phyloP scores from a whole-genome alignment of 208 protist genomes.

The Trypanosoma scelopori region DNA sequence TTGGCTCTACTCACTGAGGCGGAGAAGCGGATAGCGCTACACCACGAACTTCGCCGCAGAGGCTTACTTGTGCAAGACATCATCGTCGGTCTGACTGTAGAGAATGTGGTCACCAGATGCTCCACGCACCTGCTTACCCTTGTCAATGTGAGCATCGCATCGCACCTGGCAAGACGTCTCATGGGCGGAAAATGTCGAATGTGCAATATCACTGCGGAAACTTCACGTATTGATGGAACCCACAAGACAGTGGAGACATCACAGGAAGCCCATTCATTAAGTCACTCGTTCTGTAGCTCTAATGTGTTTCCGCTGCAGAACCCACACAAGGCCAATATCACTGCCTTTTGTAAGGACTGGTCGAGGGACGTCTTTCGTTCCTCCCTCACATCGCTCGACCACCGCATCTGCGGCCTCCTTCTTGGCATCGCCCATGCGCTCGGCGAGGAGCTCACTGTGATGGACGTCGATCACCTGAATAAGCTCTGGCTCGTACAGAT shows the following conservation, averaged over 20 bases:
- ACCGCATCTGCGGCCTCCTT: conserved; percentile 50
- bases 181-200: conserved; percentile 40
- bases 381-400: conserved; percentile 51
- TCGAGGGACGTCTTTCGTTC: conserved; percentile 57
- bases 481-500: conserved; percentile 62
- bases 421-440: conserved; percentile 48
- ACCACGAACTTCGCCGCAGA: conserved; percentile 53
- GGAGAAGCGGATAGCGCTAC: conserved; percentile 44
- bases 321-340: conserved; percentile 7
- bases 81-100: conserved; percentile 18
- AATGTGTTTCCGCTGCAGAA: conserved; percentile 14
- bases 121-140: conserved; percentile 36
- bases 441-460: conserved; percentile 44
- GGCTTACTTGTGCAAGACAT: conserved; percentile 47
- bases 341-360: conserved; percentile 41
- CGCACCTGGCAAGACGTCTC: conserved; percentile 50
- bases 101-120: conserved; percentile 44
- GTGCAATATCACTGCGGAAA: conserved; percentile 8
- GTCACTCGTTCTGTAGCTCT: conserved; percentile 10
- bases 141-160: conserved; percentile 38
- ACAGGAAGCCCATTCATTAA: conserved; percentile 1
- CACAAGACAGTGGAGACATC: conserved; percentile 4
- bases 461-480: conserved; percentile 66
- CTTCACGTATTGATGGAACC: neutral
- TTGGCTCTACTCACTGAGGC: conserved; percentile 52